Evolutionary conservation across 2,329 filamentous ascomycete genomes (phyloP), one percentile per base, ranked within the genome.

Genomic region (Colletotrichum sp.): DNA sequence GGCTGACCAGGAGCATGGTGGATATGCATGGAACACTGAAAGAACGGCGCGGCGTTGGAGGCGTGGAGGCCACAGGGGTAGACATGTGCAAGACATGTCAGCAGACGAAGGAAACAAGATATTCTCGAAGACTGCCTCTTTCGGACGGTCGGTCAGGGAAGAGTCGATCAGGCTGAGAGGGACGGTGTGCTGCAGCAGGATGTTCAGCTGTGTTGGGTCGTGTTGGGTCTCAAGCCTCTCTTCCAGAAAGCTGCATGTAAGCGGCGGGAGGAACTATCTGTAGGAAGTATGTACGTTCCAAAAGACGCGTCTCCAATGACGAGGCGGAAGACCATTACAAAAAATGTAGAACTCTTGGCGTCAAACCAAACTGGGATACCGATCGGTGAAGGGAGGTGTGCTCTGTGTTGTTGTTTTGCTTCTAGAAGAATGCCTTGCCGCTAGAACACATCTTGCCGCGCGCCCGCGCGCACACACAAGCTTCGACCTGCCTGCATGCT

Each of bases 41-140:
- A 16, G 27, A 75, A 60, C 32, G 57, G 27, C 32, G 30, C 71
- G 39, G 69, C 36, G 61, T 63, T 59, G 32, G 70, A 61, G 32
- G 36, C 22, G 30, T 52, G 32, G 27, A 39, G 44, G 34, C 39
- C 28, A 16, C 19, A 48, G 44, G 19, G n/a, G 34, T 27, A n/a
- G 28, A 13, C 69, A 61, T 44, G 55, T 22, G 30, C 15, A 65
- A 55, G 59, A 59, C 48, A 13, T 48, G 25, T 48, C 32, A 39
- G 27, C 59, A 52, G 27, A 55, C 25, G 32, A 65, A 64, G 64
- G 48, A 34, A n/a, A 15, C n/a, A 52, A 65, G 59, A 65, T 74
- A 44, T 65, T 69, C 74, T 76, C 57, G 73, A 75, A 72, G 55
- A 22, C n/a, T 66, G 5, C 74, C 59, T 22, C 22, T n/a, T 69